Percentiles rank a stretch among this genome's conserved stretches.
phyloP scores from a whole-genome alignment of 78 protist species.

The Paratrimastix pyriformis region DNA sequence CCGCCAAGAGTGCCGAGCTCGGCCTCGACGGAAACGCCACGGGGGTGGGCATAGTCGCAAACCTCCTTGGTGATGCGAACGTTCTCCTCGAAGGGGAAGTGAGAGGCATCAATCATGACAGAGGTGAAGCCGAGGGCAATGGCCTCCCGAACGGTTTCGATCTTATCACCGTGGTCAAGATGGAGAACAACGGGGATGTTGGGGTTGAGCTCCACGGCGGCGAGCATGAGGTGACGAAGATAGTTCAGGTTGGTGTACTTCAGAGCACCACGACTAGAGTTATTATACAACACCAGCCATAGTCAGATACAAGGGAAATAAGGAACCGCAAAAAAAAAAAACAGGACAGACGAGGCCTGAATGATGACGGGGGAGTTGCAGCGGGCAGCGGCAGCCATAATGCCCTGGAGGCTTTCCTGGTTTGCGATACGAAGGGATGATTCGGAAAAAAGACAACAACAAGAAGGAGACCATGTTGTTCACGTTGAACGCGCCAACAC shows the following conservation, averaged over 20 bases:
- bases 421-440: no score
- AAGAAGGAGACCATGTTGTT: no score
- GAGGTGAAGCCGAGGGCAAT: constrained; percentile 42
- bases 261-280: constrained; percentile 37
- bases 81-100: constrained; percentile 25
- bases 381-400: constrained; percentile 17
- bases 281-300: constrained; percentile 7
- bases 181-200: constrained; percentile 28
- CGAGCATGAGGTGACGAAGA: constrained; percentile 26
- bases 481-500: constrained; percentile 27
- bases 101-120: constrained; percentile 44
- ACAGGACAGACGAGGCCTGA: background rate
- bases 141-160: constrained; percentile 6
- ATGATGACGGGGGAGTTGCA: constrained; percentile 36
- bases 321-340: no score
- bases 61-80: constrained; percentile 28
- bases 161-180: constrained; percentile 36
- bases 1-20: constrained; percentile 35
- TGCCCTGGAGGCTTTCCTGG: constrained; percentile 36
- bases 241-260: constrained; percentile 23
- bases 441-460: no score
- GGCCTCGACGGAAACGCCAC: constrained; percentile 38
- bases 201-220: constrained; percentile 35
- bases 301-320: background rate
- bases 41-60: constrained; percentile 25